Percentiles rank a stretch among this genome's conserved stretches.
These are phyloP conservation scores for Calonectria multiphialidica DNA, from an alignment of 2,329 filamentous ascomycete genomes.

Conservation along the genomic window DNA sequence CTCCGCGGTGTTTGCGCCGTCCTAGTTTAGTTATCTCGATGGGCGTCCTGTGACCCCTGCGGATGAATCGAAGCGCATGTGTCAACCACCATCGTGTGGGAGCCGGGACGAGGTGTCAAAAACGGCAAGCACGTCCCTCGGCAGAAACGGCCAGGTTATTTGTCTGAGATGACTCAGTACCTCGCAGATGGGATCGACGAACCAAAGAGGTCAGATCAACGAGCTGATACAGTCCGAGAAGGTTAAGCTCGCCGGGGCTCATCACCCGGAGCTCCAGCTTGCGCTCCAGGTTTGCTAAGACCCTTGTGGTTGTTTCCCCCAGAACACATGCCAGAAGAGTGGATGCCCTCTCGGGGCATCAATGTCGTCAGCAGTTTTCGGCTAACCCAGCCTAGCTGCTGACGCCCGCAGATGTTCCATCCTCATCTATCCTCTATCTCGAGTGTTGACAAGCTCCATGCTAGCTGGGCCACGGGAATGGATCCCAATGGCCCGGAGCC, in stretches of 20 bases:
- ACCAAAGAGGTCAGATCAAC: background rate
- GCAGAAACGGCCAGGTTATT: background rate
- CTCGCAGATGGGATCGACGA: background rate
- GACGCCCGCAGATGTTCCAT: background rate
- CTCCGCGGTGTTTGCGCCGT: background rate
- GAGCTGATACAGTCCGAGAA: background rate
- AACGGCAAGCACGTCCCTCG: background rate
- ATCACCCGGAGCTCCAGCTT: background rate
- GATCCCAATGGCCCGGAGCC: background rate
- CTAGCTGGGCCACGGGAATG: background rate
- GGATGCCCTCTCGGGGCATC: background rate
- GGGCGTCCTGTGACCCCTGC: background rate
- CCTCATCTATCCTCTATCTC: background rate
- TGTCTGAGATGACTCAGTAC: background rate
- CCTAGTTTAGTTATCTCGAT: background rate
- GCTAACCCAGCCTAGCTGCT: background rate
- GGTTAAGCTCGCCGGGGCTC: background rate
- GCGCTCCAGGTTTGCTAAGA: too few species aligned
- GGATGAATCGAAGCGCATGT: background rate
- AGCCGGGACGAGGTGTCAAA: background rate
- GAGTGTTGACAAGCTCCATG: background rate
- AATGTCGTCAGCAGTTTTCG: background rate
- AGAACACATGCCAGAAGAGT: background rate
- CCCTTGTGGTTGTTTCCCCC: background rate
- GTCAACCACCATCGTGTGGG: background rate